Evolutionary conservation across 2,329 filamentous ascomycete species (phyloP), one percentile per base, ranked within the genome.

Genomic region (Emmonsiellopsis sp.): DNA sequence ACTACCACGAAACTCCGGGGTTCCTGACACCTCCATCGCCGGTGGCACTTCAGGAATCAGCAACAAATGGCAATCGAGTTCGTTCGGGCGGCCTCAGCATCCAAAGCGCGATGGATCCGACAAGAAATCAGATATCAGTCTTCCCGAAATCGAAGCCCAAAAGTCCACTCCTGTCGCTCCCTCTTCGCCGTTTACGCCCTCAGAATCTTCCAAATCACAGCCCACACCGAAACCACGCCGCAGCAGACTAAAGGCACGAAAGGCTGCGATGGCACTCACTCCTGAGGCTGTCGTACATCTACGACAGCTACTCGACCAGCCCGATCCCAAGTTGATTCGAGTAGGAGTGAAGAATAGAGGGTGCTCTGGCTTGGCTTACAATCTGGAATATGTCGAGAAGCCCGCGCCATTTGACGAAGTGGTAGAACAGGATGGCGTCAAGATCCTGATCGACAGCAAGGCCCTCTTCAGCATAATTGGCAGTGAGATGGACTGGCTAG

Each of bases 401-500:
- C 81, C 92, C 0, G 89, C 84, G 3, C 77, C 81, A 38, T 92
- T 97, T 63, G 93, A 98, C 64, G 93, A 98, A 71, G 79, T 85
- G 50, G 89, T 98, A 1, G 91, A 94, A 67, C 93, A 98, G 69
- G 93, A 97, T 64, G 93, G 92, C 0, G 92, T 98, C 54, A 92
- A 88, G 72, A 92, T 98, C 35, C 70, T 97, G 68, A 93, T 98
- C 54, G 93, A 98, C 70, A 95, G 89, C 78, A 97, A 96, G 76
- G 93, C 93, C 42, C 75, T 98, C 49, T 91, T 98, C 69, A 97
- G 92, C 71, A 97, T 98, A 52, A 96, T 98, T 63, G 93, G 93
- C 5, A 95, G 87, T 66, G 92, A 97, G 74, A 98, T 98, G 93
- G 93, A 98, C 67, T 98, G 92, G 91, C 79, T 92, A 9, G 91